A percentile compares a stretch with the other conserved stretches of the same genome.
Evolutionary conservation across 495 filamentous ascomycete genomes (phyloP).

Genomic region (Tuber aestivum): DNA sequence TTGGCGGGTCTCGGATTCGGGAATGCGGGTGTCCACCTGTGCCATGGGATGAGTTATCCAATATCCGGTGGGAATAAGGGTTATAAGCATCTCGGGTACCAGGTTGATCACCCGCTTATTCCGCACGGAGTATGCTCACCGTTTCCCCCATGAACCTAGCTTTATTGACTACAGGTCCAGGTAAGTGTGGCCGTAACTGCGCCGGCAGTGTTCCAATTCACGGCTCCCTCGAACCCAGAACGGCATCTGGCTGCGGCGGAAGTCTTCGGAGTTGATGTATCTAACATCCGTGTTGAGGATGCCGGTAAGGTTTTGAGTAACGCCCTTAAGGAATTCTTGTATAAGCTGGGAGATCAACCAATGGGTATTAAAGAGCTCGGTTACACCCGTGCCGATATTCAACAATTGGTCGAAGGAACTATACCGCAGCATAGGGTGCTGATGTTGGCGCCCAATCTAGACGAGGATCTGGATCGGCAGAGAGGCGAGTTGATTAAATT

Average conservation of each 20-base stretch:
- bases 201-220: slow-evolving; percentile 90
- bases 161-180: slow-evolving; percentile 8
- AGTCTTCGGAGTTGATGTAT: slow-evolving; percentile 82
- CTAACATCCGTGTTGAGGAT: slow-evolving; percentile 73
- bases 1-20: slow-evolving; percentile 94
- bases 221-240: slow-evolving; percentile 80
- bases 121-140: slow-evolving; percentile 61
- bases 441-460: slow-evolving; percentile 81
- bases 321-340: slow-evolving; percentile 71
- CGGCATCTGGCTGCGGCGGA: slow-evolving; percentile 85
- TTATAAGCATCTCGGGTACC: slow-evolving; percentile 80
- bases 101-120: slow-evolving; percentile 68
- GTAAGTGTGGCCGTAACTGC: slow-evolving; percentile 93
- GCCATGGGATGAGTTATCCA: slow-evolving; percentile 95
- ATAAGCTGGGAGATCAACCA: slow-evolving; percentile 81
- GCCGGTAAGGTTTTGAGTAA: slow-evolving; percentile 82
- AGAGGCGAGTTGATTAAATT: slow-evolving; percentile 60
- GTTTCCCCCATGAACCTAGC: not conserved
- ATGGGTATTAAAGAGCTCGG: slow-evolving; percentile 76
- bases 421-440: slow-evolving; percentile 84
- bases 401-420: slow-evolving; percentile 82
- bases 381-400: slow-evolving; percentile 66
- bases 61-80: slow-evolving; percentile 89
- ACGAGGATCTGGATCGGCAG: slow-evolving; percentile 57
- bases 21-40: slow-evolving; percentile 94